phyloP scores from a whole-genome alignment of 1,284 basidiomycete species.

The Heliocybe sulcata region DNA sequence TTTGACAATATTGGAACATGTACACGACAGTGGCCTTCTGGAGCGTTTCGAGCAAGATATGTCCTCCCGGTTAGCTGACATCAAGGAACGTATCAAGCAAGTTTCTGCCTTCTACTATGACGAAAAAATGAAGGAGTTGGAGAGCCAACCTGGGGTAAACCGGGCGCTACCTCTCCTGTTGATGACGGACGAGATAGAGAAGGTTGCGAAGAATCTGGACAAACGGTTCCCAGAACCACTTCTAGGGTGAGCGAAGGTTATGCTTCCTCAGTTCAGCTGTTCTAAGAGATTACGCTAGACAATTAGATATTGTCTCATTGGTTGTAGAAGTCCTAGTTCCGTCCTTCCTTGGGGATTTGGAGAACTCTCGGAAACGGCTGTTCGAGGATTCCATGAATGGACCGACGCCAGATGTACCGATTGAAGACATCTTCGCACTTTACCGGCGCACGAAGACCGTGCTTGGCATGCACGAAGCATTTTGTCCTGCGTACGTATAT shows the following conservation, averaged over 20 bases:
- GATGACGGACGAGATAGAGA: constrained; percentile 88
- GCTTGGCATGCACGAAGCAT: constrained; percentile 74
- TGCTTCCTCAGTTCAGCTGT: constrained; percentile 4
- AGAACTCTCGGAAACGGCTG: constrained; percentile 61
- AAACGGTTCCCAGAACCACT: constrained; percentile 82
- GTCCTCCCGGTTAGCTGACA: constrained; percentile 53
- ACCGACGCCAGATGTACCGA: constrained; percentile 70
- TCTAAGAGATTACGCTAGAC: constrained; percentile 30
- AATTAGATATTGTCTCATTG: constrained; percentile 76
- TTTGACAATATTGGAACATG: constrained; percentile 62
- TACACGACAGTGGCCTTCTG: constrained; percentile 63
- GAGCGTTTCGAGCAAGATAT: constrained; percentile 64
- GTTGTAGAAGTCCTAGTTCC: constrained; percentile 72
- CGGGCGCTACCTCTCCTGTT: constrained; percentile 72
- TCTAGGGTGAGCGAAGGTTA: constrained; percentile 50
- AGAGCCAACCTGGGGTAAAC: constrained; percentile 65
- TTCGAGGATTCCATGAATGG: constrained; percentile 76
- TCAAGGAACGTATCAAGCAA: constrained; percentile 63
- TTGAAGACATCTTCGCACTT: constrained; percentile 85
- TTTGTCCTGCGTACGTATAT: constrained; percentile 62
- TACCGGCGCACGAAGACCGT: constrained; percentile 74
- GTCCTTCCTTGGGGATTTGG: constrained; percentile 70
- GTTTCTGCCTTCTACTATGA: constrained; percentile 69
- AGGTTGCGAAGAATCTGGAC: constrained; percentile 74
- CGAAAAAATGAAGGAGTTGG: constrained; percentile 61